Conservation (phyloP, 257 asterid species). For the Euphrasia confusa region DNA sequence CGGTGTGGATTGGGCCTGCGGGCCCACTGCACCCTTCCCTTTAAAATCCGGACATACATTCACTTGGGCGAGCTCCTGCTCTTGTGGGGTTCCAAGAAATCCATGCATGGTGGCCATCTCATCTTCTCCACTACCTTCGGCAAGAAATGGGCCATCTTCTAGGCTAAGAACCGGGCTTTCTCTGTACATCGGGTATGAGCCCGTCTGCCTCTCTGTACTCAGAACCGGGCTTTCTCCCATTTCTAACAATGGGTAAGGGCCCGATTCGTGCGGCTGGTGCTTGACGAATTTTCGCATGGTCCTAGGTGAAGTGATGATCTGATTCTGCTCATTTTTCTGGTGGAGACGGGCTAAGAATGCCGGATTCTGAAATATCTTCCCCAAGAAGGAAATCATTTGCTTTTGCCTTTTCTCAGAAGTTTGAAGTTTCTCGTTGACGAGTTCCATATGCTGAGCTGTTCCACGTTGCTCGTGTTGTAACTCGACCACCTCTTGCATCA, state of each 20-base stretch:
- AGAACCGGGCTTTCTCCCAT: slow-evolving; percentile 21
- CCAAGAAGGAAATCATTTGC: slow-evolving; percentile 82
- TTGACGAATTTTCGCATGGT: slow-evolving; percentile 44
- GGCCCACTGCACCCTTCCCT: slow-evolving; percentile 37
- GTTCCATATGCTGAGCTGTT: slow-evolving; percentile 49
- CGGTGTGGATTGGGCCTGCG: slow-evolving; percentile 25
- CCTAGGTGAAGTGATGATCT: slow-evolving; percentile 43
- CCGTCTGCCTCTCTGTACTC: slow-evolving; percentile 5
- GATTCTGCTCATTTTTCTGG: slow-evolving; percentile 39
- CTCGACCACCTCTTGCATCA: slow-evolving; percentile 68
- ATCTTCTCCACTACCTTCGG: slow-evolving; percentile 30
- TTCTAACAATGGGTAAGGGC: slow-evolving; percentile 26
- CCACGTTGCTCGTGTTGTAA: slow-evolving; percentile 68
- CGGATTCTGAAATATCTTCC: slow-evolving; percentile 61
- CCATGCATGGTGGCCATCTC: slow-evolving; percentile 2
- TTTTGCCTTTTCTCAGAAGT: slow-evolving; percentile 76
- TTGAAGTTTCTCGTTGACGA: slow-evolving; percentile 61
- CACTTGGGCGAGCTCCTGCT: slow-evolving; percentile 10
- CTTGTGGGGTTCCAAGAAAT: neutral
- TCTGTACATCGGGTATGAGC: slow-evolving; percentile 25
- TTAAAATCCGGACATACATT: slow-evolving; percentile 21
- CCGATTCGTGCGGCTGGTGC: slow-evolving; percentile 34
- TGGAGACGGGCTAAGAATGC: slow-evolving; percentile 38
- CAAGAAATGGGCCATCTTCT: slow-evolving; percentile 26
- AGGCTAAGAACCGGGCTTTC: slow-evolving; percentile 20